Base-by-base conservation (phyloP, 345 rosid species). In the Eucalyptus marginata region DNA sequence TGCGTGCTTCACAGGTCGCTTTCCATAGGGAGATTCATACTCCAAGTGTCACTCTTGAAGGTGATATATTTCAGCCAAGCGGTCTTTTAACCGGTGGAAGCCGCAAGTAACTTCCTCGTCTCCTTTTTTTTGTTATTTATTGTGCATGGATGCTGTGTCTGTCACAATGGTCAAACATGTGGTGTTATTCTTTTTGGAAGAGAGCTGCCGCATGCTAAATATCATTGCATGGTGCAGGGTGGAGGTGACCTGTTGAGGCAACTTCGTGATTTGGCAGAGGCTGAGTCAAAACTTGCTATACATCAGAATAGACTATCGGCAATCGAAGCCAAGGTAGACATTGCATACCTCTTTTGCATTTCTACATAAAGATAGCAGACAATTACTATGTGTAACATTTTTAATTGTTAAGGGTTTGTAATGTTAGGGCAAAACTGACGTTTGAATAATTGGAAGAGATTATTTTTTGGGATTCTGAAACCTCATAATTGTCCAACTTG, bases 21-120 rank as follows among this genome's bases (percentile, higher is more conserved):
- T 97, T 97, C 91, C 96, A 91, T 92, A 91, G 86, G 90, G 96
- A 94, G 89, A 92, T 93, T 90, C 94, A 91, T 50, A 94, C 95
- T 89, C 98, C 95, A 81, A 95, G 98, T 92, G 99, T 98, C 90
- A 98, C 99, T 62, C 96, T 97, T 90, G 97, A 98, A 91, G 99
- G 99, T 88, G 99, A 98, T 92, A 90, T 96, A 88, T 98, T 96
- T 91, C 98, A 97, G 92, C 99, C 99, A 88, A 95, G 97, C 90
- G 99, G 99, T 88, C 97, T 96, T 91, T 94, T 98, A 88, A 97
- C 99, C 58, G 99, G 99, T 90, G 99, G 99, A 89, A 98, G 98
- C 92, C 98, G 98, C 94, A 96, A 90, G 99, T 97, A 92, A 89
- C 90, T 84, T 50, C 46, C 86, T 44, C 5, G 43, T 49, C 54